These are phyloP conservation scores for Pezicula rhizophila DNA, from an alignment of 2,329 filamentous ascomycete species.

Conservation along the genomic window DNA sequence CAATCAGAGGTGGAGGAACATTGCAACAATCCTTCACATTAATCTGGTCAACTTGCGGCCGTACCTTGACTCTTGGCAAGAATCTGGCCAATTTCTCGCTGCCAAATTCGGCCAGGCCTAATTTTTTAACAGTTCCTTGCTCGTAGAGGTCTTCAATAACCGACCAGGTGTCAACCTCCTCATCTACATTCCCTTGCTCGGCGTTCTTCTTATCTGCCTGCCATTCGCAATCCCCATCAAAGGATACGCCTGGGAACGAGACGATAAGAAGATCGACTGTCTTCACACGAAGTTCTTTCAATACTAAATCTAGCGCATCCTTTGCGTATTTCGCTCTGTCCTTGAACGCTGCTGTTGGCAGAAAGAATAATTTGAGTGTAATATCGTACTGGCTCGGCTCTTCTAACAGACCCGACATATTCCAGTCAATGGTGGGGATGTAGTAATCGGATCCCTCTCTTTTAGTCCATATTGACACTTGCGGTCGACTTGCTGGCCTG, in stretches of 20 bases:
- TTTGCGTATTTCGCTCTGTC: conserved; percentile 64
- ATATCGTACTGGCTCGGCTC: conserved; percentile 85
- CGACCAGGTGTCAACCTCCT: conserved; percentile 63
- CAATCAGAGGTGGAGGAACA: conserved; percentile 79
- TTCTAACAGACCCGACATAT: conserved; percentile 66
- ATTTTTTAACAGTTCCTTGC: conserved; percentile 63
- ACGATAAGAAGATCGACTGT: conserved; percentile 84
- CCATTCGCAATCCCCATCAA: conserved; percentile 87
- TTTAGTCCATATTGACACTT: conserved; percentile 59
- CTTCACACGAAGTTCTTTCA: conserved; percentile 69
- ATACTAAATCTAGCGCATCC: conserved; percentile 74
- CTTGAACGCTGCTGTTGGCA: conserved; percentile 62
- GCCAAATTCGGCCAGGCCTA: conserved; percentile 90
- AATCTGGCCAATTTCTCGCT: conserved; percentile 76
- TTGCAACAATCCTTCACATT: conserved; percentile 95
- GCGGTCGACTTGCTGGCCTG: conserved; percentile 20
- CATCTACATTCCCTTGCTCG: conserved; percentile 57
- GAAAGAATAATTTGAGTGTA: conserved; percentile 91
- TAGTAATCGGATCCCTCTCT: conserved; percentile 56
- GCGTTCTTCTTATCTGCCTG: conserved; percentile 59
- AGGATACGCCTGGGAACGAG: conserved; percentile 88
- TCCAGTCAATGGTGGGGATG: conserved; percentile 73
- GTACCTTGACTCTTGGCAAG: conserved; percentile 61
- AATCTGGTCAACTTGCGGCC: conserved; percentile 87
- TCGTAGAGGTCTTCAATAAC: conserved; percentile 68